Evolutionary conservation across 805 yeast genomes (phyloP), one percentile per base, ranked within the genome.

Genomic region (Kuraishia ogatae): DNA sequence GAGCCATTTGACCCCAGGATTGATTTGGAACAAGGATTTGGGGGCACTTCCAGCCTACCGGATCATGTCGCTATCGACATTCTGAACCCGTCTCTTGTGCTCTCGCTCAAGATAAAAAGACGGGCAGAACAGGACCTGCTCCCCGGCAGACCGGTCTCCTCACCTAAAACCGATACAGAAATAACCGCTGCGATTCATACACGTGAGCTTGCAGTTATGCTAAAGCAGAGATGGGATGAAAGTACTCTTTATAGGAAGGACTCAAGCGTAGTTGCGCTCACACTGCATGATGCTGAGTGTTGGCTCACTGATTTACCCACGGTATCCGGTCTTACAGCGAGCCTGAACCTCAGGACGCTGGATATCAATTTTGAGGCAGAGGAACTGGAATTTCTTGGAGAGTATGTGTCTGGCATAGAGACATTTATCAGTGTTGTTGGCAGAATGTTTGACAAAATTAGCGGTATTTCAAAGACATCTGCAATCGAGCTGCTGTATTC

Each of bases 401-500:
- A 58, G 1, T 70, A 63, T 57, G 23, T 57, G 3, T 26, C 43
- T 19, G 20, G 28, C 15, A 10, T 52, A 2, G 11, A 7, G 2
- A 11, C 17, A 17, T n/a, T 43, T 21, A 20, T 15, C 15, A 11
- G 13, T 11, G 49, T 21, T 5, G 13, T 52, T 4, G 2, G 23
- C 1, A 49, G 39, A 2, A 48, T 43, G 13, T 50, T 60, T 28
- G 51, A 60, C 15, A 48, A 23, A 2, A 39, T 60, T 11, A 52
- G 49, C 2, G 55, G 52, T 11, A 59, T 61, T 55, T 55, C 53
- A 23, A 55, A 51, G n/a, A 56, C 58, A 1, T 66, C 68, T 1
- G 52, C 55, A n/a, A 67, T 73, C 10, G 79, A 77, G 46, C 62
- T 80, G 39, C 65, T 79, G 1, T 77, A 77, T 59, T 60, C 64